Evolutionary conservation across 495 filamentous ascomycete species (phyloP).

Genomic region (Penicillium riverlandense): DNA sequence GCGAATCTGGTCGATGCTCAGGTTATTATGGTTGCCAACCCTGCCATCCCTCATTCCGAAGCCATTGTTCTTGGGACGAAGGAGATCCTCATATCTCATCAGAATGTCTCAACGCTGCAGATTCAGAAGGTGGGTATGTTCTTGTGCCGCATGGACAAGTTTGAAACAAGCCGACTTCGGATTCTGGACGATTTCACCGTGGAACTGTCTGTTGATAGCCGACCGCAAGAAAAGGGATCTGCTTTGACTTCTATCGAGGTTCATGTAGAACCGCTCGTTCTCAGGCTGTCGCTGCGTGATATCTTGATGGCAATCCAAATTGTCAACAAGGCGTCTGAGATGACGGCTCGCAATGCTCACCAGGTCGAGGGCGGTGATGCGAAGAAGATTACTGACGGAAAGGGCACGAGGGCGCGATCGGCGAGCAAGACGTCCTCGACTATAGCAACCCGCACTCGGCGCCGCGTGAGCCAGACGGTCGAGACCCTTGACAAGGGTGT

Average conservation of each 20-base stretch:
- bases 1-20: conserved; percentile 94
- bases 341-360: conserved; percentile 49
- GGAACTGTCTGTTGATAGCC: conserved; percentile 79
- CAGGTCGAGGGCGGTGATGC: conserved; percentile 45
- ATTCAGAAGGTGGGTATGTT: conserved; percentile 95
- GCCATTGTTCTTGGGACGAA: conserved; percentile 94
- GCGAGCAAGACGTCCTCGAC: conserved; percentile 59
- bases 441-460: conserved; percentile 36
- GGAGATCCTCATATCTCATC: conserved; percentile 84
- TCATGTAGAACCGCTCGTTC: conserved; percentile 86
- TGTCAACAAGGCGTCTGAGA: conserved; percentile 83
- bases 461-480: conserved; percentile 27
- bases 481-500: conserved; percentile 13
- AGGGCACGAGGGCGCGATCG: conserved; percentile 48
- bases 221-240: conserved; percentile 56
- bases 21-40: conserved; percentile 92
- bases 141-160: conserved; percentile 94
- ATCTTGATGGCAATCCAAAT: conserved; percentile 92
- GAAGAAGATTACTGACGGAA: conserved; percentile 62
- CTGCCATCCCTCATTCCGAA: conserved; percentile 79
- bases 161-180: conserved; percentile 76
- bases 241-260: conserved; percentile 71
- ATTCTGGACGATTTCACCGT: conserved; percentile 95
- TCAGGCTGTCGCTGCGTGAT: conserved; percentile 86
- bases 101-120: conserved; percentile 89